These are phyloP conservation scores for Gossypium longicalyx DNA, from an alignment of 345 rosid genomes.

Conservation along the genomic window DNA sequence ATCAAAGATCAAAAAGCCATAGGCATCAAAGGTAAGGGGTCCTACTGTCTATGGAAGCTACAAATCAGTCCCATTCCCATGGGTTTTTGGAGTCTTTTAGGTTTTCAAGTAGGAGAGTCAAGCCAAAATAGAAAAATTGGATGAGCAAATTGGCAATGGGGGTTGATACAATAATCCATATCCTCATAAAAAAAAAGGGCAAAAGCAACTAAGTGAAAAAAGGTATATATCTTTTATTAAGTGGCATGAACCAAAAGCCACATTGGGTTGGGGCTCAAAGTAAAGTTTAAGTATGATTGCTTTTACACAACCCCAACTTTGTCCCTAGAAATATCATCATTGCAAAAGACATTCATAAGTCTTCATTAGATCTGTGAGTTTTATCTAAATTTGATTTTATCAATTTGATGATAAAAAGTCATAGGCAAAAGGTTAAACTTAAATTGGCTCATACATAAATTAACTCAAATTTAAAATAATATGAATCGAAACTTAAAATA, in stretches of 20 bases:
- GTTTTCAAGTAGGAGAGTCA: conserved; percentile 1
- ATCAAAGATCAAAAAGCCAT: neutral
- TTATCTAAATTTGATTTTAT: neutral
- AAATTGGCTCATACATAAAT: no score
- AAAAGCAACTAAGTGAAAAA: conserved; percentile 21
- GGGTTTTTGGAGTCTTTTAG: conserved; percentile 14
- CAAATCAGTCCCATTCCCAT: neutral
- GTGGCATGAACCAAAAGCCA: conserved; percentile 10
- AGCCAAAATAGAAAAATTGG: conserved; percentile 15
- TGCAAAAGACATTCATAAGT: neutral
- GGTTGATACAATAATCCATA: neutral
- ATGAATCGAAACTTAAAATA: no score
- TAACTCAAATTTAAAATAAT: no score
- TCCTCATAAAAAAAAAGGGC: conserved; percentile 18
- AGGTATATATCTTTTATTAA: conserved; percentile 8
- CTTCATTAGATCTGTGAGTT: conserved; percentile 13
- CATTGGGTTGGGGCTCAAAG: neutral
- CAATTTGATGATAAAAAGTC: neutral
- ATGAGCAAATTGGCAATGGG: neutral
- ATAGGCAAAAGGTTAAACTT: no score
- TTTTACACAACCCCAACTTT: neutral
- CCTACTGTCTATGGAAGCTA: conserved; percentile 17
- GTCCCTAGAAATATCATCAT: neutral
- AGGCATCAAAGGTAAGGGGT: neutral
- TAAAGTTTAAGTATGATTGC: neutral